Evolutionary conservation across 2,329 filamentous ascomycete genomes (phyloP).

Genomic region (Didymella pinodella): DNA sequence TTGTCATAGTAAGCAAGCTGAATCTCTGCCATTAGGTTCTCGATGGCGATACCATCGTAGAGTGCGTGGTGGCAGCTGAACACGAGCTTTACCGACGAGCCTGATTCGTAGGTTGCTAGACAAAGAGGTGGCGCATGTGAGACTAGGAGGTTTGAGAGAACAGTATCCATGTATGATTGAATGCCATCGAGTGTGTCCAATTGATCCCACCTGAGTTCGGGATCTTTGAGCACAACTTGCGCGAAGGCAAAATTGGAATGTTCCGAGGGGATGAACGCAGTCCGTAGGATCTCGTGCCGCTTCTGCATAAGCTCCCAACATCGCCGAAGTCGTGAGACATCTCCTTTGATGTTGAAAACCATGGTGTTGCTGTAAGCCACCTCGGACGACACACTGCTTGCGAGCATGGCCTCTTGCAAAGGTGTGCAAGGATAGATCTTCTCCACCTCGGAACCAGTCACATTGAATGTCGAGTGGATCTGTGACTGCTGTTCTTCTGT

Average conservation of each 20-base stretch:
- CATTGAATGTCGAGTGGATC: constrained; percentile 26
- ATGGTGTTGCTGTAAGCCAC: constrained; percentile 77
- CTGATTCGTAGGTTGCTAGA: constrained; percentile 38
- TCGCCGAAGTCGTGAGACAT: constrained; percentile 59
- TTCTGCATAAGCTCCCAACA: constrained; percentile 70
- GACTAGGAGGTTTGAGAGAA: constrained; percentile 60
- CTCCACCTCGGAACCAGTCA: constrained; percentile 52
- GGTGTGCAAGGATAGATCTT: constrained; percentile 82
- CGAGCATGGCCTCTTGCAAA: constrained; percentile 87
- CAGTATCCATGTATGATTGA: constrained; percentile 52
- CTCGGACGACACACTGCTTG: constrained; percentile 57
- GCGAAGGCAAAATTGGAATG: constrained; percentile 69
- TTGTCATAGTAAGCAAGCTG: constrained; percentile 63
- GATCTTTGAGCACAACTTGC: constrained; percentile 67
- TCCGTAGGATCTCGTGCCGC: constrained; percentile 80
- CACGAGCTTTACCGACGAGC: constrained; percentile 46
- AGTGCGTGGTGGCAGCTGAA: constrained; percentile 79
- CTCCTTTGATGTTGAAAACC: constrained; percentile 65
- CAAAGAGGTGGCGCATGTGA: constrained; percentile 46
- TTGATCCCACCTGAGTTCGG: constrained; percentile 54
- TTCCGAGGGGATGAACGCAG: constrained; percentile 74
- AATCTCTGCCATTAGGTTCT: constrained; percentile 73
- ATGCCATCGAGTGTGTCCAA: constrained; percentile 35
- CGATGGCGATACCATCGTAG: constrained; percentile 84
- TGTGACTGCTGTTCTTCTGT: constrained; percentile 20